Percentiles rank a stretch among this genome's conserved stretches.
phyloP scores from a whole-genome alignment of 345 rosid genomes.

The Mallotus nudiflorus region DNA sequence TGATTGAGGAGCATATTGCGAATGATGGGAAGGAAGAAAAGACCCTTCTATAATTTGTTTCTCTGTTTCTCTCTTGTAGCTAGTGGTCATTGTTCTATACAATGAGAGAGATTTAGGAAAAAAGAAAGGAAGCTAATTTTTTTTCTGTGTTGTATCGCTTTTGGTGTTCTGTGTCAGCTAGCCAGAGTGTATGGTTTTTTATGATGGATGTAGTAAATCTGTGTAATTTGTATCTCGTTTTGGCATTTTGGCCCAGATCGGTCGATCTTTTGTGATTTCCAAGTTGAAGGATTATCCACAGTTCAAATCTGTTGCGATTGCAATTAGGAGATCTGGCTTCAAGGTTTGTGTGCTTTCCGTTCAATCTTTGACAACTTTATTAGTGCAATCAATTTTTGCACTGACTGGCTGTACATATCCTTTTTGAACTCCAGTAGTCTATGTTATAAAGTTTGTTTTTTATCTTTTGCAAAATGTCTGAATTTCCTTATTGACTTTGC shows the following conservation, averaged over 20 bases:
- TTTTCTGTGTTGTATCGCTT: background rate
- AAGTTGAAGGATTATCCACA: constrained; percentile 93
- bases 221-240: background rate
- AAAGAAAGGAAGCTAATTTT: background rate
- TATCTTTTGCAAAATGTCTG: constrained; percentile 6
- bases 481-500: constrained; percentile 24
- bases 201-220: no score
- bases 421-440: background rate
- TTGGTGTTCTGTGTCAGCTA: background rate
- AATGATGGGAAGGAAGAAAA: background rate
- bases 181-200: background rate
- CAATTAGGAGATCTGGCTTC: constrained; percentile 84
- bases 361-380: background rate
- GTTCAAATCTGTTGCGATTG: constrained; percentile 85
- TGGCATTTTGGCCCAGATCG: constrained; percentile 52
- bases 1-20: background rate
- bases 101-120: background rate
- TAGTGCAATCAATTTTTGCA: background rate
- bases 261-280: constrained; percentile 78
- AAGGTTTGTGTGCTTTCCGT: constrained; percentile 56
- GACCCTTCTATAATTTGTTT: background rate
- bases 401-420: background rate
- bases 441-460: background rate
- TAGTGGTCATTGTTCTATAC: background rate
- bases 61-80: background rate